A percentile compares a stretch with the other conserved stretches of the same genome.
These are phyloP conservation scores for Phyllosticta citribraziliensis DNA, from an alignment of 2,329 filamentous ascomycete genomes.

Conservation along the genomic window DNA sequence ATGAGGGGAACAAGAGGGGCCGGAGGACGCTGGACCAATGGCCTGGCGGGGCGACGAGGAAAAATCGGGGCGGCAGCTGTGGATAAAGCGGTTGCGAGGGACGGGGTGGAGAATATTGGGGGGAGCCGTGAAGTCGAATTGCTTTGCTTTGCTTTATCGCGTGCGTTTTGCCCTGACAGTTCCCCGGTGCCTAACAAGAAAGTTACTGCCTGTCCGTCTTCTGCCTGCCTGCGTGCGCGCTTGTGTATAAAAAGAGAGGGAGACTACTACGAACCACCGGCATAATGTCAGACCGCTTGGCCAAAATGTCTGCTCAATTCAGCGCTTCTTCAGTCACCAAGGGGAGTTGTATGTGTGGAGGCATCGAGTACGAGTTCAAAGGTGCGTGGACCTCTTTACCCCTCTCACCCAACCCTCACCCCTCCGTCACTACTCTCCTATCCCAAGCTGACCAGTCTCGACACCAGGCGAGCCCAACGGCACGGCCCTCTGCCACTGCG, in stretches of 20 bases:
- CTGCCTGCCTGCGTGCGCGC: background rate
- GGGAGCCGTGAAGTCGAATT: background rate
- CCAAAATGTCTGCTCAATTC: slow-evolving; percentile 1
- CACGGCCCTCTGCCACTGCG: slow-evolving; percentile 44
- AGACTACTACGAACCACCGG: background rate
- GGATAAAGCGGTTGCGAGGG: background rate
- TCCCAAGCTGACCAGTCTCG: background rate
- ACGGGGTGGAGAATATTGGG: background rate
- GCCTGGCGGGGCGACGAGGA: background rate
- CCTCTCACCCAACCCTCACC: no score
- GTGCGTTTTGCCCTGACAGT: background rate
- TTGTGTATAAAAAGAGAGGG: background rate
- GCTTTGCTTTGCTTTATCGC: background rate
- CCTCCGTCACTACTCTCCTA: background rate
- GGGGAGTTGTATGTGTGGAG: slow-evolving; percentile 22
- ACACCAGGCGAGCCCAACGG: slow-evolving; percentile 30
- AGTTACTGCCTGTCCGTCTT: background rate
- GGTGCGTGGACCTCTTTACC: slow-evolving; percentile 11
- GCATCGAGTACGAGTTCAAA: slow-evolving; percentile 20
- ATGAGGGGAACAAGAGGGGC: background rate
- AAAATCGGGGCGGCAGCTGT: background rate
- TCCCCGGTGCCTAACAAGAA: background rate
- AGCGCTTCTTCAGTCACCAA: slow-evolving; percentile 15
- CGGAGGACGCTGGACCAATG: background rate
- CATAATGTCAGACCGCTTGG: background rate